Base-by-base conservation (phyloP, 495 filamentous ascomycete genomes). In the Podospora sp. region DNA sequence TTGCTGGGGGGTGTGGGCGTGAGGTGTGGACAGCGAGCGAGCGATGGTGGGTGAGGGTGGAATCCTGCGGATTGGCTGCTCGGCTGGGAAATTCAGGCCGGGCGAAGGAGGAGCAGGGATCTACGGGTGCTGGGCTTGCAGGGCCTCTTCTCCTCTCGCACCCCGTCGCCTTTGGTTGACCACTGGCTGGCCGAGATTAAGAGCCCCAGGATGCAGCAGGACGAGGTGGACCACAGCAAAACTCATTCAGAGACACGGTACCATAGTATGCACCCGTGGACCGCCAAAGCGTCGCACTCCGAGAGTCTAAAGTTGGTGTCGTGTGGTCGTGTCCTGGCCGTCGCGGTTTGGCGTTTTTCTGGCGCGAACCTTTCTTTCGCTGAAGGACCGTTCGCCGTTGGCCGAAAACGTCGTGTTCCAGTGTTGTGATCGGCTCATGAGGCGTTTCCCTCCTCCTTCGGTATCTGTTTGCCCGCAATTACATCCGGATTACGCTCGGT, bases 1-100 rank as follows among this genome's bases (percentile, higher is more conserved):
- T 51, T 46, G 55, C 27, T 59, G 63, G 18, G 16, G 27, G 33
- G 53, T 1, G 59, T 60, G 49, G 33, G 58, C 51, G 61, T 49
- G 57, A 61, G 55, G 52, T 40, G 18, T 50, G 65, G 62, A 46
- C 33, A 51, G 52, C 33, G 27, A 60, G 57, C 33, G 27, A 52
- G 57, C 53, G 60, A 66, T 68, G 75, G 72, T 72, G 74, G 69
- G 68, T 64, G 71, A 69, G 67, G 65, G 56, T 59, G 67, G 65
- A 72, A 67, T 71, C 71, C 69, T 69, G 73, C 72, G 72, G 74
- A 75, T 66, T 75, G 67, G 65, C 69, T 40, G 66, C 71, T 78
- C 75, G 76, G 73, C 71, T 76, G 68, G 70, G 75, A 75, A 71
- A 75, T 74, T 77, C 73, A 74, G 69, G 72, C 72, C 73, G 71